Base-by-base conservation (phyloP, 2,329 filamentous ascomycete genomes). In the Alternaria consortialis region DNA sequence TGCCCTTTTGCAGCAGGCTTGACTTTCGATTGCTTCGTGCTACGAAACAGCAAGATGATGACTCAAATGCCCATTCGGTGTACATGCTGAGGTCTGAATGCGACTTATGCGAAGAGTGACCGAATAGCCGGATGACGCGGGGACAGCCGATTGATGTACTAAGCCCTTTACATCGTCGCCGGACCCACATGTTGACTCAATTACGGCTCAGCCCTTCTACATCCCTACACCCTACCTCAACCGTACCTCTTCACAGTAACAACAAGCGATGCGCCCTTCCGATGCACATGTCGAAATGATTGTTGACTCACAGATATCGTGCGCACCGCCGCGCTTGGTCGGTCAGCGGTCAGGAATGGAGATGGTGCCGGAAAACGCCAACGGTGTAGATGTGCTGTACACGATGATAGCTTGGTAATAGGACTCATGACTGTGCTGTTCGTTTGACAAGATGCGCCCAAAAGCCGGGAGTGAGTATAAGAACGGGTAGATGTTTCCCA, bases 191-290 rank as follows among this genome's bases (percentile, higher is more conserved):
- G 25, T 42, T 25, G 39, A 42, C 39, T 42, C 39, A 42, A 42
- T 20, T 20, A 25, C 12, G n/a, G 8, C 31, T 43, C 55, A 31
- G 43, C 47, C 37, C 23, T 37, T 40, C 17, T 25, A 43, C 39
- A 46, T 17, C 20, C 17, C 5, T 44, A 25, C 13, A 13, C 32
- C 23, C 40, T 27, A 15, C 11, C n/a, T n/a, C 4, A 5, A 23
- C n/a, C 36, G 7, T 43, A 6, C 0, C 43, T 44, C 15, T 34
- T 55, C 36, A 20, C 48, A 34, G 34, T 15, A 23, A 44, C 9
- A 39, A 39, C 23, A n/a, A 53, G 7, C 27, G 51, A 23, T 20
- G 11, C 56, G n/a, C 56, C 43, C 51, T 59, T 25, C 29, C 7
- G 13, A n/a, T 13, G 2, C 13, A 13, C 34, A 44, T 29, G 27